phyloP scores from a whole-genome alignment of 257 asterid species.

The Agastache rugosa region DNA sequence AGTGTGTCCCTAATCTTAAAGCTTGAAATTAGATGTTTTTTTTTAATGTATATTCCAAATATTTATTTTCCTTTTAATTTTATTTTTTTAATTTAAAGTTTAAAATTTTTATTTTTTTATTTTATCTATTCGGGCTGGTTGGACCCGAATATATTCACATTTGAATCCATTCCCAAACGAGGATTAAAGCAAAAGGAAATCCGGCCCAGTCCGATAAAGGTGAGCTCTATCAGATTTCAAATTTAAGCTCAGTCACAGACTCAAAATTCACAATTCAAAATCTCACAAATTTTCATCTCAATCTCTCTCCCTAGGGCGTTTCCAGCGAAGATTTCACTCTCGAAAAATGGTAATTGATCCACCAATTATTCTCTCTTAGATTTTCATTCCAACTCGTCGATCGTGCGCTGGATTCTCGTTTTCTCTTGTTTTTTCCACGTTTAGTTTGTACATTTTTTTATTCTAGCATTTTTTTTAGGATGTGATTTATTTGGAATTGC shows the following conservation, averaged over 20 bases:
- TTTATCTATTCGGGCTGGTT: neutral
- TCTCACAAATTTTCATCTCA: neutral
- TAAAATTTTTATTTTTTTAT: neutral
- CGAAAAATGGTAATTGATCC: conserved; percentile 32
- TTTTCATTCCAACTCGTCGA: neutral
- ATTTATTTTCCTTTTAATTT: neutral
- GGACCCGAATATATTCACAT: neutral
- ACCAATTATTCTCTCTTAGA: neutral
- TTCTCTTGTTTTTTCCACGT: neutral
- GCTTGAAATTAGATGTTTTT: too few species aligned
- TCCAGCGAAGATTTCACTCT: conserved; percentile 20
- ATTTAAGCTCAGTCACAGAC: conserved; percentile 26
- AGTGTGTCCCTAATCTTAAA: too few species aligned
- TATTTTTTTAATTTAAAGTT: too few species aligned
- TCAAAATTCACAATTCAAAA: conserved; percentile 17
- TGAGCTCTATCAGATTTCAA: conserved; percentile 26
- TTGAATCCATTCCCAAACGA: too few species aligned
- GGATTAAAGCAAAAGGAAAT: neutral
- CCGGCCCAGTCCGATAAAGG: neutral
- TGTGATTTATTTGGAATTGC: conserved; percentile 13
- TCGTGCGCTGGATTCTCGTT: conserved; percentile 12
- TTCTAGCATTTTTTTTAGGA: neutral
- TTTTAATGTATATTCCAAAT: neutral
- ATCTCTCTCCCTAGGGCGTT: conserved; percentile 31
- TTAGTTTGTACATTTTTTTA: neutral